Percentiles rank a stretch among this genome's conserved stretches.
These are phyloP conservation scores for Zhuliangozyma parablackwelliae DNA, from an alignment of 1,139 yeast species.

Conservation along the genomic window DNA sequence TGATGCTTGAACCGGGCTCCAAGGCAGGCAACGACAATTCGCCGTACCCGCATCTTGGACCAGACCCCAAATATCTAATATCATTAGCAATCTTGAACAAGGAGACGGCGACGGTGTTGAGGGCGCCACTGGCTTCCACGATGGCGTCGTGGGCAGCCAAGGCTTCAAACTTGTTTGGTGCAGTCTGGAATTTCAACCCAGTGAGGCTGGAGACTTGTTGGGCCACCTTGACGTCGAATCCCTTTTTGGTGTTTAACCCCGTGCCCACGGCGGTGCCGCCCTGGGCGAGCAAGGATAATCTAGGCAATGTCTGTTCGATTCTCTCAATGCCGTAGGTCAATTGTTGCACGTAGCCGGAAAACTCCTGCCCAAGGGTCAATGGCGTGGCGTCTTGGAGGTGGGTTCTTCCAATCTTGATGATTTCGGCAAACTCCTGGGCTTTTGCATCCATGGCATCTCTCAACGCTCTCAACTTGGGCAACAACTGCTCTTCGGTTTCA, in stretches of 20 bases:
- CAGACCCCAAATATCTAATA: slow-evolving; percentile 95
- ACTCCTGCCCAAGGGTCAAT: slow-evolving; percentile 94
- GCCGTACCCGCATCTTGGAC: slow-evolving; percentile 99
- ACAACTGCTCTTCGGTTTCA: slow-evolving; percentile 68
- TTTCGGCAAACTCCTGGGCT: slow-evolving; percentile 75
- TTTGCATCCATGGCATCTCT: slow-evolving; percentile 74
- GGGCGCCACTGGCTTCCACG: slow-evolving; percentile 95
- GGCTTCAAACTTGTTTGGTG: slow-evolving; percentile 98
- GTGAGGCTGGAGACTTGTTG: slow-evolving; percentile 75
- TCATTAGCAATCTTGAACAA: slow-evolving; percentile 96
- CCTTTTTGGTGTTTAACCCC: slow-evolving; percentile 89
- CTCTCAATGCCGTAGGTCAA: slow-evolving; percentile 85
- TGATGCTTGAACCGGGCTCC: slow-evolving; percentile 97
- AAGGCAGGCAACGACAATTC: slow-evolving; percentile 94
- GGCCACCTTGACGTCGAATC: slow-evolving; percentile 83
- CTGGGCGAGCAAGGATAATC: slow-evolving; percentile 82
- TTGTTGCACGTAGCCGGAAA: slow-evolving; percentile 94
- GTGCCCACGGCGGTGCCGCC: slow-evolving; percentile 99
- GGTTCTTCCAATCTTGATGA: slow-evolving; percentile 97
- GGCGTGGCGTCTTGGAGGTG: slow-evolving; percentile 99
- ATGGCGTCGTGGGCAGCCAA: slow-evolving; percentile 98
- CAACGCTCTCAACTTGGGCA: slow-evolving; percentile 76
- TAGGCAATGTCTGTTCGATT: slow-evolving; percentile 71
- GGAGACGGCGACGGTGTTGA: slow-evolving; percentile 91
- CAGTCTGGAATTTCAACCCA: slow-evolving; percentile 84